Conservation (phyloP, 139 green algal genomes). For the Limnomonas spitsbergensis region DNA sequence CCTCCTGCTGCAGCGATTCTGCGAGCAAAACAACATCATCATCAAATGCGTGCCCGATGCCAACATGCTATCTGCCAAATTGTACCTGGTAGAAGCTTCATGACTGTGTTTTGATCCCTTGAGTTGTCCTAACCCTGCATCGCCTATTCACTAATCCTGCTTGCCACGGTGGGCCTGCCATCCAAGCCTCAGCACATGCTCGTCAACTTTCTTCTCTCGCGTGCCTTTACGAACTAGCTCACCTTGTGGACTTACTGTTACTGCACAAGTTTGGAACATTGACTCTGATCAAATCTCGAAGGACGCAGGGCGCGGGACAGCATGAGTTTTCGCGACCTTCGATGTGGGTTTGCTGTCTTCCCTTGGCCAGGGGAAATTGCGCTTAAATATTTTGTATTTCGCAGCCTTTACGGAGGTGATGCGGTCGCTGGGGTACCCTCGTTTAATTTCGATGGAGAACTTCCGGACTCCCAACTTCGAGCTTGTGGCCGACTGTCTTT, state of each 20-base stretch:
- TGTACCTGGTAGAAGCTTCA: constrained; percentile 20
- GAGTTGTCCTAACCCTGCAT: too few relatives aligned
- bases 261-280: not conserved
- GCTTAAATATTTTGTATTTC: not conserved
- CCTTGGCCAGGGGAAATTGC: not conserved
- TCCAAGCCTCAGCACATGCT: not conserved
- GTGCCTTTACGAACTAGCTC: not conserved
- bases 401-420: constrained; percentile 77
- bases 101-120: too few relatives aligned
- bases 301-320: not conserved
- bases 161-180: not conserved
- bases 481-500: constrained; percentile 78
- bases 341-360: not conserved
- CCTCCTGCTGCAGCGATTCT: constrained; percentile 49
- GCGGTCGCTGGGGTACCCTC: constrained; percentile 67
- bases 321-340: not conserved
- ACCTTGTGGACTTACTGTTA: not conserved
- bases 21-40: not conserved
- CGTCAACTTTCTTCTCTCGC: not conserved
- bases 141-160: not conserved
- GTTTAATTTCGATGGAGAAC: constrained; percentile 73
- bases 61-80: not conserved
- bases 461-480: constrained; percentile 80
- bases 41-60: not conserved
- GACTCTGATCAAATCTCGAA: not conserved